Evolutionary conservation across 805 yeast species (phyloP), one percentile per base, ranked within the genome.

Genomic region (Cyberlindnera mrakii): DNA sequence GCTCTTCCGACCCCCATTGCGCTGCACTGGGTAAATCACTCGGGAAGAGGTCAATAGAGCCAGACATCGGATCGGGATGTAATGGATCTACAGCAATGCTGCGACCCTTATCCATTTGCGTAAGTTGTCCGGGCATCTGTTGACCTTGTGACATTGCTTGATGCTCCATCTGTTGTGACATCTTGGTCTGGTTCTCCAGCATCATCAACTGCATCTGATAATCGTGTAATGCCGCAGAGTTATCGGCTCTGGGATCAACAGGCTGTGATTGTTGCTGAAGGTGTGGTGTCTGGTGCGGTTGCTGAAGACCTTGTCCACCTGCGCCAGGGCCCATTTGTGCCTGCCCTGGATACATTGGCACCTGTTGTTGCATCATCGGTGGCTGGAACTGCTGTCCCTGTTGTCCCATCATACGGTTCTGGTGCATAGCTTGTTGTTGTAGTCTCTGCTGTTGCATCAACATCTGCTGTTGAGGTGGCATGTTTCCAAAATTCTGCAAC

Each of bases 131-230:
- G 13, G 14, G 30, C 38, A 35, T 25, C 38, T 35, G 38, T n/a
- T 19, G 30, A 13, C 30, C 27, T 5, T 32, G 42, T 30, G 38
- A 41, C 16, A 18, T 23, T 14, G 33, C 33, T 13, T 10, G 31
- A 17, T 23, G 23, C 30, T 41, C 33, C 19, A 19, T 30, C 37
- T 41, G 35, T 19, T 32, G 52, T 39, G 27, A 45, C 27, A 42
- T 9, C 58, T 83, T 81, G 55, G 82, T 85, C 57, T 85, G 90
- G 48, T 77, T 78, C 54, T 86, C 95, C 55, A 86, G 65, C 52
- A 82, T 63, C 75, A 83, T 76, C 51, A 85, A 67, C 59, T 85
- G 91, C 70, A 78, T 80, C 60, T 86, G 95, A 60, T 86, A 86
- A 54, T 86, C 95, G 51, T 82, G 85, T 35, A 86, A 65, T 2